Evolutionary conservation across 176 grass and related monocot genomes (phyloP).

Genomic region (Panicum miliaceum): DNA sequence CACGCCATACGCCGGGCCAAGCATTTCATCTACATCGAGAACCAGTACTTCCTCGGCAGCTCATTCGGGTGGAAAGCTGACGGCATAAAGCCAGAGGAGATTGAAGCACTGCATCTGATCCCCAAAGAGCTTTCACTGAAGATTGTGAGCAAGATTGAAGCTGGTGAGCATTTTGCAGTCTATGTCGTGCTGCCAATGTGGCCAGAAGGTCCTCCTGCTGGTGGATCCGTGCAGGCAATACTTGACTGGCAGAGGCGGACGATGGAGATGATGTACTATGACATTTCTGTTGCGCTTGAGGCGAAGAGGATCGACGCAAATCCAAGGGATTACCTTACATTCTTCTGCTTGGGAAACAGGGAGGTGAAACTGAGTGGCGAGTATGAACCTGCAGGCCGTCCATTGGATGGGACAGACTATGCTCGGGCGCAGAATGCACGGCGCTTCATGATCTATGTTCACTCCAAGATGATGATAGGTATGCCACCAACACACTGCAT

Average conservation of each 20-base stretch:
- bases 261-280: constrained; percentile 97
- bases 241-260: constrained; percentile 96
- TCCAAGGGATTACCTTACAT: constrained; percentile 81
- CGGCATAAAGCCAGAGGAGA: constrained; percentile 65
- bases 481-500: neutral
- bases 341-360: constrained; percentile 92
- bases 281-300: constrained; percentile 69
- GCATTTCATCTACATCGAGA: constrained; percentile 92
- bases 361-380: constrained; percentile 74
- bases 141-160: constrained; percentile 94
- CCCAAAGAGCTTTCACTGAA: constrained; percentile 81
- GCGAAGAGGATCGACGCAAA: constrained; percentile 59
- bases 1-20: constrained; percentile 81
- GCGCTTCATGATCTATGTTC: constrained; percentile 98
- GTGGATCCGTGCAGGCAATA: constrained; percentile 72
- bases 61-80: constrained; percentile 84
- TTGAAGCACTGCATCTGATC: constrained; percentile 77
- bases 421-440: constrained; percentile 70
- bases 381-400: constrained; percentile 69
- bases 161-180: constrained; percentile 70
- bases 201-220: constrained; percentile 85
- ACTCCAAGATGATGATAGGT: constrained; percentile 99
- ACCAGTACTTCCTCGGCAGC: constrained; percentile 94
- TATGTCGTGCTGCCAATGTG: constrained; percentile 96
- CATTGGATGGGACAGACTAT: constrained; percentile 61